Evolutionary conservation across 2,329 filamentous ascomycete genomes (phyloP).

Genomic region (Monosporascus sp.): DNA sequence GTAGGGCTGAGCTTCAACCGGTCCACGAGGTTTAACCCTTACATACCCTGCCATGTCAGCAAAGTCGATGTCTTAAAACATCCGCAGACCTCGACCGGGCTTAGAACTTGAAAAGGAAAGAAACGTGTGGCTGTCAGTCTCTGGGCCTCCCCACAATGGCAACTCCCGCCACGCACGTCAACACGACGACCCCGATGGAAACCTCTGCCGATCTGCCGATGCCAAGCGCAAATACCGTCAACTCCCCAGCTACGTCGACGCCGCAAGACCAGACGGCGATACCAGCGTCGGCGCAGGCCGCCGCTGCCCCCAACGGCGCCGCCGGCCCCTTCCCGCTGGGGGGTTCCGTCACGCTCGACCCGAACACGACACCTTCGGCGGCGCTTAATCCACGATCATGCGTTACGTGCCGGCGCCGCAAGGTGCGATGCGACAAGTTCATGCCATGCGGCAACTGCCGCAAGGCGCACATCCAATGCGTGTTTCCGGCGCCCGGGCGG

Average conservation of each 20-base stretch:
- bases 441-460: constrained; percentile 73
- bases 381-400: constrained; percentile 34
- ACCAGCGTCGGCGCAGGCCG: not conserved
- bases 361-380: constrained; percentile 23
- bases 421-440: constrained; percentile 73
- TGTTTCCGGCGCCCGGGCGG: constrained; percentile 69
- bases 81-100: too few species aligned
- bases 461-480: constrained; percentile 63
- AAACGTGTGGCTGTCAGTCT: too few species aligned
- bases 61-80: too few species aligned
- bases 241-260: constrained; percentile 5
- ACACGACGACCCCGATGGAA: too few species aligned
- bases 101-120: too few species aligned
- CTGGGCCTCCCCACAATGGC: too few species aligned
- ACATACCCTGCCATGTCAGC: too few species aligned
- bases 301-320: constrained; percentile 1
- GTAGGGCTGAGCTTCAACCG: too few species aligned
- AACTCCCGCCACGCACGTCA: too few species aligned
- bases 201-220: too few species aligned
- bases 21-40: too few species aligned
- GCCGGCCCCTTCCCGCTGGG: constrained; percentile 12
- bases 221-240: too few species aligned
- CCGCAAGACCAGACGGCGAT: constrained; percentile 8
- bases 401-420: constrained; percentile 47
- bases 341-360: constrained; percentile 26